These are phyloP conservation scores for Elongisporangium senticosum DNA, from an alignment of 352 stramenopile genomes.

Conservation along the genomic window DNA sequence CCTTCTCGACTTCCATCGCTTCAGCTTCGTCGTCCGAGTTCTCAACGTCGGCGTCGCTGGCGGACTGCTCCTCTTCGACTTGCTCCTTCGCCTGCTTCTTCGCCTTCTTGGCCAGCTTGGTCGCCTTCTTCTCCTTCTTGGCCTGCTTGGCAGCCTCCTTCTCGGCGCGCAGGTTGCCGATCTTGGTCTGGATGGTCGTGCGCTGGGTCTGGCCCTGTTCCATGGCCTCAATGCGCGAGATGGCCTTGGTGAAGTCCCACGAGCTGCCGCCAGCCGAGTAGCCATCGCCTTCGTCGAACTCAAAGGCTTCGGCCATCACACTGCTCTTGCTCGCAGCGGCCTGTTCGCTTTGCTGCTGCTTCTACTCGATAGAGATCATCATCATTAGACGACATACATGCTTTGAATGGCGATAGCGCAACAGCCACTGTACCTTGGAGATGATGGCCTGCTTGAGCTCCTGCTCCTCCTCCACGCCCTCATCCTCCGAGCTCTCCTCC, in stretches of 20 bases:
- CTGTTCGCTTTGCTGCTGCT: conserved; percentile 40
- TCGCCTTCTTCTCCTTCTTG: conserved; percentile 47
- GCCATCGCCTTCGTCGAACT: conserved; percentile 69
- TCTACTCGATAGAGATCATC: conserved; percentile 12
- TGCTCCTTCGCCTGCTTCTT: conserved; percentile 23
- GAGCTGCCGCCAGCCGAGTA: conserved; percentile 61
- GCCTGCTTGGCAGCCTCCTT: conserved; percentile 53
- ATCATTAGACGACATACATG: background rate
- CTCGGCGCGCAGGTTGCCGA: conserved; percentile 76
- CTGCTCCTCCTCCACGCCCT: conserved; percentile 25
- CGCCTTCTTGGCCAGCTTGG: conserved; percentile 29
- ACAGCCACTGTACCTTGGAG: conserved; percentile 33
- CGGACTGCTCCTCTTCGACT: conserved; percentile 14
- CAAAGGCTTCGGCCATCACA: conserved; percentile 77
- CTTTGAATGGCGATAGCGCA: background rate
- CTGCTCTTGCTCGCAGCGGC: conserved; percentile 36
- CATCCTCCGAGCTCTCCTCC: conserved; percentile 73
- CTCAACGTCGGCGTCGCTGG: conserved; percentile 21
- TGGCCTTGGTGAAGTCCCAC: conserved; percentile 86
- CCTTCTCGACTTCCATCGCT: conserved; percentile 3
- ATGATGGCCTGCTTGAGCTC: conserved; percentile 60
- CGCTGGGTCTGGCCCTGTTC: conserved; percentile 30
- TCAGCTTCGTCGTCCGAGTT: conserved; percentile 26
- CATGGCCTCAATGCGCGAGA: conserved; percentile 81
- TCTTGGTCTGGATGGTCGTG: conserved; percentile 84